Conservation (phyloP, 2,329 filamentous ascomycete genomes). For the Clarireedia homoeocarpa region DNA sequence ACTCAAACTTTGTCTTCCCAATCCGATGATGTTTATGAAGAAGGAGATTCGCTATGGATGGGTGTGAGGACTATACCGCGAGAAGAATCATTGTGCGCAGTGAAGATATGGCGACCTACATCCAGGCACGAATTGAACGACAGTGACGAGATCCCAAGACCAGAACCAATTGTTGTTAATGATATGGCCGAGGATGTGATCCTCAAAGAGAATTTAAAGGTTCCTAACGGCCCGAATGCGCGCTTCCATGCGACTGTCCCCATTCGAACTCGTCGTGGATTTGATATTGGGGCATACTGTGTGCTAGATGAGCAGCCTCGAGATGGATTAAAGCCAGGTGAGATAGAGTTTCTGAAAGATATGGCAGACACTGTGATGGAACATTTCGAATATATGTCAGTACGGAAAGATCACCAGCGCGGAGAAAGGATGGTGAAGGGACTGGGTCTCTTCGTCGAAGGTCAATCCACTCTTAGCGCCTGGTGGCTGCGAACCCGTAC, state of each 20-base stretch:
- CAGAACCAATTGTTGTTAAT: constrained; percentile 7
- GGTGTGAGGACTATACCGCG: constrained; percentile 4
- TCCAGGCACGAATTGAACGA: not conserved
- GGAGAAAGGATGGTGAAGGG: constrained; percentile 11
- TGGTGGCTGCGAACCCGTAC: constrained; percentile 23
- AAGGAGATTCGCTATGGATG: constrained; percentile 4
- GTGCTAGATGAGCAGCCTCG: constrained; percentile 50
- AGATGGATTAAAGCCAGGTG: constrained; percentile 39
- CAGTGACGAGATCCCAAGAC: not conserved
- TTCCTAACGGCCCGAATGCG: constrained; percentile 15
- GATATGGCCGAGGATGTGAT: constrained; percentile 9
- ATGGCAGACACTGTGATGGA: constrained; percentile 49
- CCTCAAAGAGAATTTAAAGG: constrained; percentile 13
- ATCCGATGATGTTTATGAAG: constrained; percentile 14
- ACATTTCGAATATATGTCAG: constrained; percentile 50
- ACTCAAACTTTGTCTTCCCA: constrained; percentile 33
- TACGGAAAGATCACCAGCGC: constrained; percentile 32
- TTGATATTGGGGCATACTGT: constrained; percentile 24
- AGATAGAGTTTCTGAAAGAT: constrained; percentile 48
- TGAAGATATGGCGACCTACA: constrained; percentile 7
- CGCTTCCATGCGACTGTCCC: constrained; percentile 24
- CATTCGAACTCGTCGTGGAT: constrained; percentile 19
- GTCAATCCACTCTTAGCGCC: constrained; percentile 8
- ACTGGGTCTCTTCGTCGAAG: constrained; percentile 9
- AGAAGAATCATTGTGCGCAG: constrained; percentile 20